Base-by-base conservation (phyloP, 2,329 filamentous ascomycete genomes). In the Cladophialophora bantiana region DNA sequence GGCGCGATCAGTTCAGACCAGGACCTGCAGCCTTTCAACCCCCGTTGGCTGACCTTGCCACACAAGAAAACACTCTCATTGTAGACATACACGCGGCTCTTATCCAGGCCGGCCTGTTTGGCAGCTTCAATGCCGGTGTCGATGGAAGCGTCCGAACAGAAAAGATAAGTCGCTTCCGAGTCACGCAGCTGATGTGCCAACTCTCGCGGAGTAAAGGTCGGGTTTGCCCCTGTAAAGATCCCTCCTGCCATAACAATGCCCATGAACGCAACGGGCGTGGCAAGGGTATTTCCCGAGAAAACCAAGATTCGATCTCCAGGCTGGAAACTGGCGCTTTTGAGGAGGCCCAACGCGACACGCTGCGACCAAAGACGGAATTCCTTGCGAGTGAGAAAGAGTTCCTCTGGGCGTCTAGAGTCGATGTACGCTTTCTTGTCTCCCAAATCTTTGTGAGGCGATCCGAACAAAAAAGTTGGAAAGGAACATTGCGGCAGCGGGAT, bases 211-310 rank as follows among this genome's bases (percentile, higher is more conserved):
- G 82, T 85, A 70, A 83, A 85, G 9, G 77, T 76, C 10, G 84
- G 83, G 71, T 85, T 87, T 4, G 80, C 82, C 31, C 83, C 84
- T 62, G 81, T 86, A 74, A 86, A 87, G 26, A 84, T 79, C 65
- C 78, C 81, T 1, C 84, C 83, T 26, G 80, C 79, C 0, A 84
- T 85, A 1, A 84, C 80, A 53, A 59, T 38, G 32, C 55, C 67
- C 12, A 69, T 42, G 45, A 62, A 69, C 9, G 50, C 79, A 0
- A 84, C 78, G 0, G 90, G 88, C 72, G 88, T 90, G 79, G 88
- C 90, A 26, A 92, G 78, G 68, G 83, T 88, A 78, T 92, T 93
- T 34, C 86, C 84, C 0, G 88, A 87, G 76, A 88, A 92, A 18
- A 92, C 78, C 61, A 93, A 79, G 7, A 93, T 85, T 2, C 89